A percentile compares a stretch with the other conserved stretches of the same genome.
phyloP scores from a whole-genome alignment of 805 yeast species.

The Lipomyces yamanashiensis region DNA sequence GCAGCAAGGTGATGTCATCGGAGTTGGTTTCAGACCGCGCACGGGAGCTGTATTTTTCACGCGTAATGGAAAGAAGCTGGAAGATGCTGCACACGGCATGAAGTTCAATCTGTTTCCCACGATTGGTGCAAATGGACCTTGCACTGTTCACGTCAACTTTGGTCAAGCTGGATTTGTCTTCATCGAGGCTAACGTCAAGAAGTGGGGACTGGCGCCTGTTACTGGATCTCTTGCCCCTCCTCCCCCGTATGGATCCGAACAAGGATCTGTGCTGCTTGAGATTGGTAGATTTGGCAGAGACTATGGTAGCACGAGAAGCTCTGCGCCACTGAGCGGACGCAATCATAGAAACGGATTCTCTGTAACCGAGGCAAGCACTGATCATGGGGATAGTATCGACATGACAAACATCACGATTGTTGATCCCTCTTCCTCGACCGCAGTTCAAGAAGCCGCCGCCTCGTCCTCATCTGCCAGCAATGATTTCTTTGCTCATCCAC shows the following conservation, averaged over 20 bases:
- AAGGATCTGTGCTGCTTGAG: conserved; percentile 77
- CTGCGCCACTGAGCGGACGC: conserved; percentile 6
- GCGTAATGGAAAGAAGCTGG: conserved; percentile 89
- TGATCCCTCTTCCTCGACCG: conserved; percentile 13
- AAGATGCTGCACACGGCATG: conserved; percentile 74
- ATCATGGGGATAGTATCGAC: conserved; percentile 17
- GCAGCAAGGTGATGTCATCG: conserved; percentile 87
- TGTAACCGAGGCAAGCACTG: conserved; percentile 14
- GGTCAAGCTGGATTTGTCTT: conserved; percentile 90
- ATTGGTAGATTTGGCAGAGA: conserved; percentile 25
- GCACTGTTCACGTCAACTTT: conserved; percentile 82
- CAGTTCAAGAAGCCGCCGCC: conserved; percentile 7
- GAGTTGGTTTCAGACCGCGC: conserved; percentile 83
- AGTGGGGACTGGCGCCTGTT: conserved; percentile 93
- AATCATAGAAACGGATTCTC: conserved; percentile 27
- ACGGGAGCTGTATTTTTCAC: conserved; percentile 91
- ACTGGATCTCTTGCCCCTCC: conserved; percentile 91
- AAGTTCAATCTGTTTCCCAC: conserved; percentile 81
- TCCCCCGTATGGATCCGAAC: conserved; percentile 84
- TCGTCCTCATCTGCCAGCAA: conserved; percentile 4
- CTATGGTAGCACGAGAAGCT: conserved; percentile 19
- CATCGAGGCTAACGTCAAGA: conserved; percentile 90
- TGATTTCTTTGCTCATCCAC: conserved; percentile 13
- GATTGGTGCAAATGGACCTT: conserved; percentile 80
- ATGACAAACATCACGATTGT: conserved; percentile 9